phyloP scores from a whole-genome alignment of 139 green algal genomes.

The Chlamydomonas schloesseri region DNA sequence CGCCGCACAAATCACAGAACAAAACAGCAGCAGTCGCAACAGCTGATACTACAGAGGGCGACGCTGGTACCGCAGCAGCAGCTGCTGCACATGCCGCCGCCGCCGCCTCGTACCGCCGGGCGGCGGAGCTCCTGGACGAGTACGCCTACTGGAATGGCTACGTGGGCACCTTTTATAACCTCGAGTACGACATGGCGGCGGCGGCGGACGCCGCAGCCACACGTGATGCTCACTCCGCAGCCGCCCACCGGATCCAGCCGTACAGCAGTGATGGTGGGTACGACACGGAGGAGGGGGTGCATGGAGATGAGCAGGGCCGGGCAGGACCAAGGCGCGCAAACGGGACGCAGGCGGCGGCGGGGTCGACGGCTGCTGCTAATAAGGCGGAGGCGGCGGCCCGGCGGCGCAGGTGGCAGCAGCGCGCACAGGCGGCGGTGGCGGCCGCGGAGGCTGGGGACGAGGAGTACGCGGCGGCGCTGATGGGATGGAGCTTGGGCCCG shows the following conservation, averaged over 20 bases:
- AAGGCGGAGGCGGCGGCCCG: not conserved
- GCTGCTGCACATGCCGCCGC: too few species aligned
- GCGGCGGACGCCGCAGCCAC: too few species aligned
- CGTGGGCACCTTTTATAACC: slow-evolving; percentile 24
- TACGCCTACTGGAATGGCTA: slow-evolving; percentile 46
- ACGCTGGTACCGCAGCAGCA: too few species aligned
- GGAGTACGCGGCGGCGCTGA: not conserved
- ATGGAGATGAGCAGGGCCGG: too few species aligned
- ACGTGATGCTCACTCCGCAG: too few species aligned
- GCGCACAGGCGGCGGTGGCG: not conserved
- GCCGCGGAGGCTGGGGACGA: not conserved
- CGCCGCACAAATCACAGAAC: too few species aligned
- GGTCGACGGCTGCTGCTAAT: not conserved
- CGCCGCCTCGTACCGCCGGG: not conserved
- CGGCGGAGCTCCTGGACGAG: slow-evolving; percentile 2
- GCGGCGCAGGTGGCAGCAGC: not conserved
- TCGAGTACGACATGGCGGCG: slow-evolving; percentile 21
- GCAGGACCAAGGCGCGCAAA: too few species aligned
- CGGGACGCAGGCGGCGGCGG: not conserved
- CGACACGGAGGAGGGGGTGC: not conserved
- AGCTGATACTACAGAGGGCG: too few species aligned
- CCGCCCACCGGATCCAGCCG: too few species aligned
- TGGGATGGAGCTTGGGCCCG: too few species aligned
- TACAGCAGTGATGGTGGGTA: too few species aligned
- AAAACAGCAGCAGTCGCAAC: not conserved